Percentiles rank a stretch among this genome's conserved stretches.
Conservation (phyloP, 495 filamentous ascomycete species). For the Podospora pseudopauciseta region DNA sequence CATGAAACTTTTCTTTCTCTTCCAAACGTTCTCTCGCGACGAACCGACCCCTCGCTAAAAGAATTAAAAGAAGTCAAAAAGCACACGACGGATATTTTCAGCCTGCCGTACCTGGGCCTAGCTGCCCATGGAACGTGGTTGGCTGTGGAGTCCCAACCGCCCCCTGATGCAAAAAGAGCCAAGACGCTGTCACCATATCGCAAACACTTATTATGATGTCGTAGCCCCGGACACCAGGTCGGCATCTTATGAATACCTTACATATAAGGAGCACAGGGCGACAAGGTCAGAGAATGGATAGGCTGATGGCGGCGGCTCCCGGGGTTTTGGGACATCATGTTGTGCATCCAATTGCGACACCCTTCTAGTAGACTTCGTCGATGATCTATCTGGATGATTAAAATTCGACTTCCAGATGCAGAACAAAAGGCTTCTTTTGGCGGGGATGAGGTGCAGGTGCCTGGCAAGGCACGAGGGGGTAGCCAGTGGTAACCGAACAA, state of each 20-base stretch:
- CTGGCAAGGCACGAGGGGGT: slow-evolving; percentile 3
- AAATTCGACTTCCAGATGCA: slow-evolving; percentile 11
- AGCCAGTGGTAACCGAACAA: slow-evolving; percentile 3
- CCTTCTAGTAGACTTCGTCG: too few relatives aligned
- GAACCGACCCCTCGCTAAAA: neutral
- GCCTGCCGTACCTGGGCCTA: neutral
- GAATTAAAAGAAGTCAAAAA: neutral
- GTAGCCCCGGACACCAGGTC: slow-evolving; percentile 11
- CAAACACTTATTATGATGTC: slow-evolving; percentile 19
- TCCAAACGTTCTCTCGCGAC: neutral
- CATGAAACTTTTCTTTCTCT: neutral
- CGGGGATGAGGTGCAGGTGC: slow-evolving; percentile 11
- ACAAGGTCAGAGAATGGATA: neutral
- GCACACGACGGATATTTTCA: slow-evolving; percentile 1
- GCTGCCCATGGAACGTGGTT: neutral
- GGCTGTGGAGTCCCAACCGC: slow-evolving; percentile 6
- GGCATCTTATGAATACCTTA: neutral
- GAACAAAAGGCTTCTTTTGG: slow-evolving; percentile 8
- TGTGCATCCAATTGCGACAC: slow-evolving; percentile 6
- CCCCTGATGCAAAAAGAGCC: neutral
- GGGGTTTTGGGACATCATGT: slow-evolving; percentile 6
- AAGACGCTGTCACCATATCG: slow-evolving; percentile 7
- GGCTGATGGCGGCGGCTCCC: slow-evolving; percentile 6
- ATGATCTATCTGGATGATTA: neutral
- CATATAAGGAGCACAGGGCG: neutral